Base-by-base conservation (phyloP, 169 alveolate genomes). In the Eimeria acervulina region DNA sequence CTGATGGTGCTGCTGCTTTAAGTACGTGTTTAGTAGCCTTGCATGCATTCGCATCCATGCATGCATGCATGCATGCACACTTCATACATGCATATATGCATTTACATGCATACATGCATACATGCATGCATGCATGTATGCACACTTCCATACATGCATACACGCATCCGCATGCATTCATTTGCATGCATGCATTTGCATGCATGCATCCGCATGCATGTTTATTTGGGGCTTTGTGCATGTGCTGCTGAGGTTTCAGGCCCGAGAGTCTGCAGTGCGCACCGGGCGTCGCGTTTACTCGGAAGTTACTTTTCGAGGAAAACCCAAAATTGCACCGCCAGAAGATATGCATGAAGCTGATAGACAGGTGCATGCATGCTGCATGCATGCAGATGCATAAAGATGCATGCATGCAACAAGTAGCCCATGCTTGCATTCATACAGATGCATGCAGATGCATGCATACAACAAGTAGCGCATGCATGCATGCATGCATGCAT, bases 241-340 rank as follows among this genome's bases (percentile, higher is more conserved):
- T 31, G 10, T 74, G 74, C 28, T 17, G 15, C 21, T 63, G 13
- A 28, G 19, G 63, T 23, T 21, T 26, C 96, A 95, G 96, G 96
- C 96, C 28, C 31, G 81, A 15, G 96, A 95, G 2, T 40, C 31
- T 10, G 72, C 74, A 2, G 0, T 66, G n/a, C 47, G 87, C 26
- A 95, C 96, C 13, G 96, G 96, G 23, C 68, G 96, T 2, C 42
- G 38, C 10, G 95, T 95, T 23, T 95, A 87, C 68, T 72, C 95
- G 33, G 95, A 95, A 17, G 95, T 95, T 5, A 70, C 85, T 28
- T 95, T 95, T 61, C 70, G 52, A 21, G 96, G 95, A 21, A 28
- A 36, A 17, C 96, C 96, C 12, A 55, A 52, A 23, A 38, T 85
- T 15, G 80, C 78, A 4, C 38, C 28, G 19, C 42, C 90, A 23